A percentile compares a stretch with the other conserved stretches of the same genome.
Conservation (phyloP, 1,139 yeast genomes). For the Wickerhamomyces sp. region DNA sequence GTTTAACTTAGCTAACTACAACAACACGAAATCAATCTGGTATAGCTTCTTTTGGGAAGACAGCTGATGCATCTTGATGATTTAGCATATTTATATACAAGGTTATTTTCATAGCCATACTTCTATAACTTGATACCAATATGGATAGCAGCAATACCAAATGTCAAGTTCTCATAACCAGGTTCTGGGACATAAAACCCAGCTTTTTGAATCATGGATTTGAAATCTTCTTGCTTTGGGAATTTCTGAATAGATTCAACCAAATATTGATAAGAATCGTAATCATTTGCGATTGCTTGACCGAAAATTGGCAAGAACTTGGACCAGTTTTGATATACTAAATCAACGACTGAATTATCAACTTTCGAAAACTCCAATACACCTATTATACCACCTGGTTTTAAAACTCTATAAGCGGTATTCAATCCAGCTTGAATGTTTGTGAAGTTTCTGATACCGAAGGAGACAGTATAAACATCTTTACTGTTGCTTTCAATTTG, state of each 20-base stretch:
- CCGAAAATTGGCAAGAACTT: conserved; percentile 91
- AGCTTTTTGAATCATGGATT: conserved; percentile 87
- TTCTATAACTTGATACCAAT: conserved; percentile 77
- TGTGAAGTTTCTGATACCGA: conserved; percentile 96
- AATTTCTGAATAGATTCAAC: conserved; percentile 91
- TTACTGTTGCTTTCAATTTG: conserved; percentile 80
- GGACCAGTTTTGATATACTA: conserved; percentile 81
- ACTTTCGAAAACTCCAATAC: conserved; percentile 95
- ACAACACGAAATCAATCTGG: too few species aligned
- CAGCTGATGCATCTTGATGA: too few species aligned
- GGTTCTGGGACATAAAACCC: conserved; percentile 87
- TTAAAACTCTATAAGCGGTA: conserved; percentile 90
- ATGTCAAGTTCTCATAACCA: conserved; percentile 93
- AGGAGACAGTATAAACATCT: conserved; percentile 93
- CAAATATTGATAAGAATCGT: conserved; percentile 91
- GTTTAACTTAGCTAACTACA: too few species aligned
- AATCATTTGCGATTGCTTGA: conserved; percentile 88
- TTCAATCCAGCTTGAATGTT: conserved; percentile 88
- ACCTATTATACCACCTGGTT: conserved; percentile 98
- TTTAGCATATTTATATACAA: not conserved
- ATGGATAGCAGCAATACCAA: conserved; percentile 95
- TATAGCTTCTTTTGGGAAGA: too few species aligned
- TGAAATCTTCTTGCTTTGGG: conserved; percentile 90
- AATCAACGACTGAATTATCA: conserved; percentile 69
- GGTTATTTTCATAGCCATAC: not conserved